phyloP scores from a whole-genome alignment of 306 rosid species.

The Gynostemma pentaphyllum region DNA sequence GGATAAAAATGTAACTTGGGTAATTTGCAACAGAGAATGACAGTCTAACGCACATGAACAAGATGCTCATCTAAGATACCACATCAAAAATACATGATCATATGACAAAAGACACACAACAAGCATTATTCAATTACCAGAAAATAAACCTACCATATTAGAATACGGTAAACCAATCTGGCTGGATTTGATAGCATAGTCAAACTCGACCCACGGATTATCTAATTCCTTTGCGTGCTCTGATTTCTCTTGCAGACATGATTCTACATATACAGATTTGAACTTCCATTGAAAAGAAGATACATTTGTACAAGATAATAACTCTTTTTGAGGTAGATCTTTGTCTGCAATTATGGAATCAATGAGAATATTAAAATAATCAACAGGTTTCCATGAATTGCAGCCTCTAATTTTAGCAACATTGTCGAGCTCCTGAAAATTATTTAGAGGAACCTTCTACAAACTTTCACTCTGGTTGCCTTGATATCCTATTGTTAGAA shows the following conservation, averaged over 20 bases:
- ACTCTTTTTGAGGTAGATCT: constrained; percentile 17
- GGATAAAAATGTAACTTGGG: not conserved
- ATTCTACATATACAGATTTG: constrained; percentile 6
- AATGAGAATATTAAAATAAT: constrained; percentile 15
- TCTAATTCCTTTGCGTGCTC: constrained; percentile 21
- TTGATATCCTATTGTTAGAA: not conserved
- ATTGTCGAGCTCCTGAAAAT: not conserved
- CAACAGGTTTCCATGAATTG: not conserved
- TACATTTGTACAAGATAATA: not conserved
- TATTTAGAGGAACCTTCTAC: not conserved
- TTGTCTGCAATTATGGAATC: constrained; percentile 17
- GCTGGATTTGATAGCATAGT: constrained; percentile 10
- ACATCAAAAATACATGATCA: not conserved
- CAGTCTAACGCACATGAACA: not conserved
- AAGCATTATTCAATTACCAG: not conserved
- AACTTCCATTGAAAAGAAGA: constrained; percentile 21
- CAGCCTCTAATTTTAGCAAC: not conserved
- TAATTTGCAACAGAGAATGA: not conserved
- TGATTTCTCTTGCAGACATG: constrained; percentile 7
- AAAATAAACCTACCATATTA: constrained; percentile 16
- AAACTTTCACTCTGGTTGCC: not conserved
- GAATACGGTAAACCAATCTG: constrained; percentile 8
- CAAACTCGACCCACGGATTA: constrained; percentile 20
- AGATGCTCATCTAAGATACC: not conserved
- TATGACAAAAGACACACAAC: not conserved